Base-by-base conservation (phyloP, 176 grass and related monocot species). In the Musa schizocarpa region DNA sequence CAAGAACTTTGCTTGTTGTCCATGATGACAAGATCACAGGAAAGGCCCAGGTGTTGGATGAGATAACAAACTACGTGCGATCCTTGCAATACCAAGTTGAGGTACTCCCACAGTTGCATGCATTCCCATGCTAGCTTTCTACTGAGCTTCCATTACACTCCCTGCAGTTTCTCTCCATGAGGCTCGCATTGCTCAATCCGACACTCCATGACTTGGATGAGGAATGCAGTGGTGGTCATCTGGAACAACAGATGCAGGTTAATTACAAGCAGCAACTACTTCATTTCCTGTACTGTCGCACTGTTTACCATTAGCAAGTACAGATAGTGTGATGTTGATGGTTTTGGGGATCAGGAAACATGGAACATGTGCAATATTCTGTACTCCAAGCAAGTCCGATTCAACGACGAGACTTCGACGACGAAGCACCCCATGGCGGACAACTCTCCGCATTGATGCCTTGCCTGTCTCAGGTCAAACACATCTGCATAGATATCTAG, bases 1-100 rank as follows among this genome's bases (percentile, higher is more conserved):
- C 49, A 20, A 21, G 21, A 54, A 8, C 13, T 17, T 13, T 19
- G 20, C 57, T 25, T 54, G 22, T 3, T 54, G 22, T 54, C 21
- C 21, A 51, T 62, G 19, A 23, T 62, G 3, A 34, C 0, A 96
- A 73, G 92, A 83, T 96, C 52, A 88, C 83, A 83, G 89, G 93
- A 19, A 92, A 96, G 72, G 89, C 89, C 17, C 86, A 86, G 53
- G 54, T 96, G 76, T 69, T 96, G 79, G 93, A 96, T 79, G 93
- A 96, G 83, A 96, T 96, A 26, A 96, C 92, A 64, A 96, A 96
- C 58, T 96, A 96, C 58, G 89, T 96, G 27, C 93, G 90, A 64
- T 90, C 89, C 67, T 80, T 96, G 71, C 93, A 96, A 73, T 89
- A 96, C 79, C 93, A 96, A 92, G 89, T 96, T 68, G 93, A 96